phyloP scores from a whole-genome alignment of 1,284 basidiomycete species.

The Pseudozyma flocculosa region DNA sequence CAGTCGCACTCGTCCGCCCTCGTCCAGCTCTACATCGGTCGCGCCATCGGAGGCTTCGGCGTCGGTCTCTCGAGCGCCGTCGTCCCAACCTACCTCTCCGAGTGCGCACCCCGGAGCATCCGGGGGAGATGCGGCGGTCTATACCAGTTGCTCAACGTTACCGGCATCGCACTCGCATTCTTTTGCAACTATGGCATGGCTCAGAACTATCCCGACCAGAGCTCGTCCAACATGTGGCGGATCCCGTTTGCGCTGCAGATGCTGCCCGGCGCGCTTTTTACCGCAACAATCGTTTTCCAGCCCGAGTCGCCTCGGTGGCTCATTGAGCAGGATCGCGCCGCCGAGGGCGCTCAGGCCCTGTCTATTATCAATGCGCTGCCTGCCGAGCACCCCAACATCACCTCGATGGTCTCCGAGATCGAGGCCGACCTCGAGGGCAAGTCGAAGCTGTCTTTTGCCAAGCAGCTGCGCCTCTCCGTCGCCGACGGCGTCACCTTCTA shows the following conservation, averaged over 20 bases:
- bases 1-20: conserved; percentile 31
- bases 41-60: conserved; percentile 36
- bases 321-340: conserved; percentile 31
- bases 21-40: conserved; percentile 48
- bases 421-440: conserved; percentile 44
- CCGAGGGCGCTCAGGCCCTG: conserved; percentile 15
- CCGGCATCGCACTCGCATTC: conserved; percentile 42
- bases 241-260: conserved; percentile 50
- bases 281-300: conserved; percentile 39
- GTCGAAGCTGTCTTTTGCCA: conserved; percentile 26
- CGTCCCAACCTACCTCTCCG: conserved; percentile 54
- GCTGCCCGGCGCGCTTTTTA: conserved; percentile 47
- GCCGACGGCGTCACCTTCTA: conserved; percentile 58
- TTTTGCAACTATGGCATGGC: conserved; percentile 36
- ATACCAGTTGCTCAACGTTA: conserved; percentile 60
- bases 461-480: conserved; percentile 60
- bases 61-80: conserved; percentile 36
- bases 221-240: conserved; percentile 43
- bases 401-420: conserved; percentile 26
- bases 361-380: conserved; percentile 14
- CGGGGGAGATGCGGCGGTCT: conserved; percentile 57
- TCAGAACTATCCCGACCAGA: conserved; percentile 19
- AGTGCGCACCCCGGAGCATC: conserved; percentile 53
- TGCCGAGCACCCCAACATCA: conserved; percentile 13
- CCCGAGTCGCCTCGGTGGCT: conserved; percentile 56